These are phyloP conservation scores for Venturia carpophila DNA, from an alignment of 2,329 filamentous ascomycete species.

Conservation along the genomic window DNA sequence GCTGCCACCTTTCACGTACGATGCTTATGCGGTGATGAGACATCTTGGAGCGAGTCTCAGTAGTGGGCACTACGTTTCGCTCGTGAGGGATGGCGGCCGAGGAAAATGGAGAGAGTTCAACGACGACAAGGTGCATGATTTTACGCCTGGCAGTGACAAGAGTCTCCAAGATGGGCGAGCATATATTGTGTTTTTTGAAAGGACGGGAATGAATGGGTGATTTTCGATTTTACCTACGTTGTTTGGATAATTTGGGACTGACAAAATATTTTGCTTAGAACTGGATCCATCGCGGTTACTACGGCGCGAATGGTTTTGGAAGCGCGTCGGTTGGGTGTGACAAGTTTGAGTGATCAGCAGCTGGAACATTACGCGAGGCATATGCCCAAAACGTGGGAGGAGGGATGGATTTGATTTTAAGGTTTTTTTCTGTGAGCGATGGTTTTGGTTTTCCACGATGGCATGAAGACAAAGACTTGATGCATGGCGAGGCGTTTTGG, in stretches of 20 bases:
- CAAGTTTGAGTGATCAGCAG: background rate
- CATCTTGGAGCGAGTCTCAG: conserved; percentile 62
- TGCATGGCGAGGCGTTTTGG: conserved; percentile 10
- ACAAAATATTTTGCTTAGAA: background rate
- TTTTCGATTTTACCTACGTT: background rate
- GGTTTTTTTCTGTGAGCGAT: background rate
- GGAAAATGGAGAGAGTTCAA: conserved; percentile 56
- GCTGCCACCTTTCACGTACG: conserved; percentile 61
- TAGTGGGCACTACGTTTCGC: conserved; percentile 73
- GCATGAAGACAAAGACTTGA: background rate
- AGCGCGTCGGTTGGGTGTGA: background rate
- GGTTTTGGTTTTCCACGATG: background rate
- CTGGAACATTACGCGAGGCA: background rate
- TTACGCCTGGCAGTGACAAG: conserved; percentile 47
- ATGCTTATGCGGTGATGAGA: conserved; percentile 77
- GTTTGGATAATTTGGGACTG: background rate
- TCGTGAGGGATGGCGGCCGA: conserved; percentile 43
- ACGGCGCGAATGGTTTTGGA: background rate
- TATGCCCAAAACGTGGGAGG: background rate
- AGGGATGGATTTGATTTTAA: conserved; percentile 1
- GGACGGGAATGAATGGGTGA: conserved; percentile 6
- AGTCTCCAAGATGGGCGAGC: conserved; percentile 55
- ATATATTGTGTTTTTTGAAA: conserved; percentile 58
- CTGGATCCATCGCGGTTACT: background rate
- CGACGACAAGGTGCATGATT: conserved; percentile 36